Evolutionary conservation across 129 eudicot species (phyloP), one percentile per base, ranked within the genome.

Genomic region (Ambrosia artemisiifolia): DNA sequence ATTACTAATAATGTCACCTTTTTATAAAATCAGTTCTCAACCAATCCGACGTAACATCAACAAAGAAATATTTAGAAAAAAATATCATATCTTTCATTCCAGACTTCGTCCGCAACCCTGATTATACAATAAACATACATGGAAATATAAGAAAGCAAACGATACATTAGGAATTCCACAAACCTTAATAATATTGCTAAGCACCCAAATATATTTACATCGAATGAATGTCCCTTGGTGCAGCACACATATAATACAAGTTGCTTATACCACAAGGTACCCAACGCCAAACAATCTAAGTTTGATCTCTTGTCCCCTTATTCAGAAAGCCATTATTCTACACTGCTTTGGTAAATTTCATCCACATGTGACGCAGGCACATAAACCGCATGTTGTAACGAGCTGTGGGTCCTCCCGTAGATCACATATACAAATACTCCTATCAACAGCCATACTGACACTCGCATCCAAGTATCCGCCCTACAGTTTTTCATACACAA

Each of bases 331-430:
- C 78, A 47, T 2, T 83, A 66, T 67, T 73, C 78, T 7, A 71
- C 82, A 16, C 92, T 82, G 74, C 73, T 94, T 40, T 75, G 65
- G 50, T 90, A 94, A 19, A 94, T 94, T 79, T 94, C 99, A 70
- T 94, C 94, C 11, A 88, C 96, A 59, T 88, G 97, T 56, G 85
- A 75, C 60, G 89, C 95, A 68, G 99, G 99, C 61, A 94, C 99
- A 70, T 94, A 94, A 51, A 94, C 94, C 30, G 92, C 99, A 72
- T 90, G 80, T 62, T 64, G 85, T 65, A 94, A 72, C 5, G 86
- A 79, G 79, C 99, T 94, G 81, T 94, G 93, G 67, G 65, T 84
- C 40, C 99, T 85, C 6, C 99, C 99, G 51, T 94, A 94, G 35
- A 83, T 82, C 62, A 71, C 30, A 63, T 94, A 94, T 11, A 94